A percentile compares a stretch with the other conserved stretches of the same genome.
Conservation (phyloP, 768 basidiomycete species). For the Rhodotorula taiwanensis region DNA sequence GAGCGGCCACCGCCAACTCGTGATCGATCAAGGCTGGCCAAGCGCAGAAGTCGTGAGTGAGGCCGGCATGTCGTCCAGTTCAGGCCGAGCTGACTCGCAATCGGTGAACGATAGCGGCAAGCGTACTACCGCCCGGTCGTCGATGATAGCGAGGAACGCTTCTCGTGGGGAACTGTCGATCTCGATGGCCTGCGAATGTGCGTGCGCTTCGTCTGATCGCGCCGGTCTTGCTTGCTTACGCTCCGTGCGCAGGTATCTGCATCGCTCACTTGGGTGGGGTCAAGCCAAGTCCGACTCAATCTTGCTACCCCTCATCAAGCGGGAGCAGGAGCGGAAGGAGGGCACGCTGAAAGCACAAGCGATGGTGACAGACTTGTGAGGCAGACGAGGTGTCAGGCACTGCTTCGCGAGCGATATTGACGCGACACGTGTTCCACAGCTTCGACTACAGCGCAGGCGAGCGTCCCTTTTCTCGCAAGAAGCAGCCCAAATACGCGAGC, state of each 20-base stretch:
- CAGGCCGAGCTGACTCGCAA: background rate
- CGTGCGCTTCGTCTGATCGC: conserved; percentile 33
- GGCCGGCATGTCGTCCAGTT: background rate
- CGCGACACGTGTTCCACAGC: background rate
- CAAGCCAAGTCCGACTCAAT: conserved; percentile 28
- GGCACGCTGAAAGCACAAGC: conserved; percentile 9
- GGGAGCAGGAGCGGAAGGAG: conserved; percentile 32
- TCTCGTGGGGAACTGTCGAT: conserved; percentile 96
- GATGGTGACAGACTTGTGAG: conserved; percentile 28
- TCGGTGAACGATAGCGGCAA: conserved; percentile 59
- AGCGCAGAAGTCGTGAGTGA: conserved; percentile 74
- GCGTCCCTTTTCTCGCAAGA: conserved; percentile 11
- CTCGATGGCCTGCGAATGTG: conserved; percentile 81
- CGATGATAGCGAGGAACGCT: conserved; percentile 83
- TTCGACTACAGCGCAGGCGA: conserved; percentile 31
- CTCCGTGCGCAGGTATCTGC: conserved; percentile 14
- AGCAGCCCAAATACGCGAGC: conserved; percentile 28
- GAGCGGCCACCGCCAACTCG: conserved; percentile 77
- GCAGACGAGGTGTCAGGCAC: no score
- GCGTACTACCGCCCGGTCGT: conserved; percentile 89
- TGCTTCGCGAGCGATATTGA: no score
- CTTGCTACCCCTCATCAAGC: conserved; percentile 38
- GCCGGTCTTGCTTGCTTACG: background rate
- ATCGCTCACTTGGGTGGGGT: conserved; percentile 35
- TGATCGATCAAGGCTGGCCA: conserved; percentile 78